Percentiles rank a stretch among this genome's conserved stretches.
These are phyloP conservation scores for Lactarius quietus DNA, from an alignment of 768 basidiomycete genomes.

Conservation along the genomic window DNA sequence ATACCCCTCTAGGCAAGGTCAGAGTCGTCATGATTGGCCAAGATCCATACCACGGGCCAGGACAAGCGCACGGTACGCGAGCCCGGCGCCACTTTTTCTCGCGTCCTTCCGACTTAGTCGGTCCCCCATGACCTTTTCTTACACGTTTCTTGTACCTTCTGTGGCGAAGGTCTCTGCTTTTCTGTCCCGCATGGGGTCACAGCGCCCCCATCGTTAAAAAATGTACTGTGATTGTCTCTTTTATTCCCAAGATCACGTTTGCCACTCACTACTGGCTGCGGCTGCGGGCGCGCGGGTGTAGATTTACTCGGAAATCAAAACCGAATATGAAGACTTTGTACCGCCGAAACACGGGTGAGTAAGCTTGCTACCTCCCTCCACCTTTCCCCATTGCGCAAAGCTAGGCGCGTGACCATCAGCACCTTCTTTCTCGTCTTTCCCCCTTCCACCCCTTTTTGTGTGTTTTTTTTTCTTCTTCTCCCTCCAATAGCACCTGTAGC, in stretches of 20 bases:
- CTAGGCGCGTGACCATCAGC: background rate
- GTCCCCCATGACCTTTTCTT: conserved; percentile 1
- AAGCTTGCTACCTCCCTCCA: background rate
- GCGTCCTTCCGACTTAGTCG: conserved; percentile 1
- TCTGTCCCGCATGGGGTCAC: conserved; percentile 78
- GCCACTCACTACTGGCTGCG: conserved; percentile 16
- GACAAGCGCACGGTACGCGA: conserved; percentile 78
- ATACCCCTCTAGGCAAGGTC: conserved; percentile 77
- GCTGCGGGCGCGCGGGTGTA: conserved; percentile 32
- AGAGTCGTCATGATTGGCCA: conserved; percentile 88
- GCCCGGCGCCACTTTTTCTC: conserved; percentile 7
- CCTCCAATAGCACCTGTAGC: background rate
- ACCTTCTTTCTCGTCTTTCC: background rate
- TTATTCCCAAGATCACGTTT: conserved; percentile 10
- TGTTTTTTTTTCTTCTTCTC: background rate
- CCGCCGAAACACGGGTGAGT: conserved; percentile 82
- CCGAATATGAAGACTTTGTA: conserved; percentile 76
- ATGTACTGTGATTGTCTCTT: conserved; percentile 45
- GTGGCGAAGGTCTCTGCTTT: conserved; percentile 71
- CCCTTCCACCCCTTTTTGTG: background rate
- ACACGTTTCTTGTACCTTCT: background rate
- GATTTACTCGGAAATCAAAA: conserved; percentile 86
- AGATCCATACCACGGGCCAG: conserved; percentile 79
- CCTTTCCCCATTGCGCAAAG: conserved; percentile 1
- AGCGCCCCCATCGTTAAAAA: conserved; percentile 78